Percentiles rank a stretch among this genome's conserved stretches.
Conservation (phyloP, 495 filamentous ascomycete species). For the Friedmanniomyces endolithicus region DNA sequence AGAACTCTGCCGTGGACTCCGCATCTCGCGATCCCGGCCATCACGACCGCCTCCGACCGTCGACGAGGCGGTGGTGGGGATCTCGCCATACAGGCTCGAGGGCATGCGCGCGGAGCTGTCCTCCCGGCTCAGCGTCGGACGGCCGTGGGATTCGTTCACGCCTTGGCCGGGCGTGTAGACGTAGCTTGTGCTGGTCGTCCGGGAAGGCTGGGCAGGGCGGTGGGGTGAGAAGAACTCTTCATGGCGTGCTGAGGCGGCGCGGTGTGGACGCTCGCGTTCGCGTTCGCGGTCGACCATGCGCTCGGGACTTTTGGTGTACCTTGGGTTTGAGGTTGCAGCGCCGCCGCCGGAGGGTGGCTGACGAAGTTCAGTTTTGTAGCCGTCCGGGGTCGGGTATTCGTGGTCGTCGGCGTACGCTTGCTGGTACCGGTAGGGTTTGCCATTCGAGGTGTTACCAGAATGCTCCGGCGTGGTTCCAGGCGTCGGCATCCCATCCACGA, state of each 20-base stretch:
- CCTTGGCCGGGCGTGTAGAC: slow-evolving; percentile 5
- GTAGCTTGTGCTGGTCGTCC: slow-evolving; percentile 10
- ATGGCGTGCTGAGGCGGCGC: slow-evolving; percentile 1
- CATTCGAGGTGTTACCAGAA: neutral
- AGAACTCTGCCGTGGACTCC: neutral
- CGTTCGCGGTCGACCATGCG: slow-evolving; percentile 6
- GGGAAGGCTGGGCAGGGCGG: neutral
- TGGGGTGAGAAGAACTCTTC: neutral
- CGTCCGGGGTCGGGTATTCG: slow-evolving; percentile 13
- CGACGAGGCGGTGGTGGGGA: neutral
- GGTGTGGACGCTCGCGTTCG: neutral
- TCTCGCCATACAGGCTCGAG: slow-evolving; percentile 7
- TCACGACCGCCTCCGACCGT: no score
- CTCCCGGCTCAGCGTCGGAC: slow-evolving; percentile 4
- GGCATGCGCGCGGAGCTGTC: neutral
- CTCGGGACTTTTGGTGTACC: slow-evolving; percentile 8
- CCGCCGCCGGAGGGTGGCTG: neutral
- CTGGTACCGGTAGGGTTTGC: slow-evolving; percentile 3
- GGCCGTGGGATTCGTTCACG: neutral
- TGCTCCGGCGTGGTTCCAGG: slow-evolving; percentile 4
- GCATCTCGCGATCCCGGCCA: neutral
- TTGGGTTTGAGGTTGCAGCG: neutral
- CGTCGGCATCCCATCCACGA: slow-evolving; percentile 5
- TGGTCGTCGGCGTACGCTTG: slow-evolving; percentile 11
- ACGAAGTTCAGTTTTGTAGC: slow-evolving; percentile 7